Conservation (phyloP, 1,139 yeast genomes). For the Suhomyces ambrosiae region DNA sequence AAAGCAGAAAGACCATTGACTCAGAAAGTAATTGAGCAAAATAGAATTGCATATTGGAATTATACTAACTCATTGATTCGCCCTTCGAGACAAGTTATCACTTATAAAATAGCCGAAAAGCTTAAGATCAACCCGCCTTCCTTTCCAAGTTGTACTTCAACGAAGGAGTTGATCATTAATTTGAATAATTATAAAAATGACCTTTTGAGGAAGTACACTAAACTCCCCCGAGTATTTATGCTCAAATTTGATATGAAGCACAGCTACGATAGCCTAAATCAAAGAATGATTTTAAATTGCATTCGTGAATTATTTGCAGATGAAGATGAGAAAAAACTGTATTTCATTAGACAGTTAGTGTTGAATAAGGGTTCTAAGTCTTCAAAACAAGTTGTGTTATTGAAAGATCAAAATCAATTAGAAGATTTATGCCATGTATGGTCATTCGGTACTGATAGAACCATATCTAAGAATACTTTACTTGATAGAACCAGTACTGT, state of each 20-base stretch:
- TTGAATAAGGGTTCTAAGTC: background rate
- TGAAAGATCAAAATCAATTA: background rate
- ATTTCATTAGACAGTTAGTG: constrained; percentile 25
- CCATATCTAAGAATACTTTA: constrained; percentile 6
- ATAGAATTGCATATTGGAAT: constrained; percentile 25
- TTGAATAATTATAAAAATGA: constrained; percentile 25
- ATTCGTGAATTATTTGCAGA: constrained; percentile 27
- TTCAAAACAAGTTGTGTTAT: background rate
- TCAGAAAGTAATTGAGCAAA: constrained; percentile 11
- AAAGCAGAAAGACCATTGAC: background rate
- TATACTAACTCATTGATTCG: constrained; percentile 28
- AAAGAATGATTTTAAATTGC: constrained; percentile 41
- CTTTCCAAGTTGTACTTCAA: constrained; percentile 29
- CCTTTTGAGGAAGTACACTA: constrained; percentile 19
- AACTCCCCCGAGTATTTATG: constrained; percentile 46
- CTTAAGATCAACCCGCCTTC: background rate
- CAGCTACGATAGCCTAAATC: constrained; percentile 79
- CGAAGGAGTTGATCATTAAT: constrained; percentile 28
- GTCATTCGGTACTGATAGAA: background rate
- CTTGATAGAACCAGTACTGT: constrained; percentile 33
- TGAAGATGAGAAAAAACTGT: constrained; percentile 25
- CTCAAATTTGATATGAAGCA: constrained; percentile 77
- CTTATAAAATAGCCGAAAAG: constrained; percentile 5
- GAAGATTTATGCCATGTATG: too few relatives aligned
- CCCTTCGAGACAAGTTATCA: constrained; percentile 35